Evolutionary conservation across 108 stramenopile species (phyloP).

Genomic region (Thalassiosira profunda): DNA sequence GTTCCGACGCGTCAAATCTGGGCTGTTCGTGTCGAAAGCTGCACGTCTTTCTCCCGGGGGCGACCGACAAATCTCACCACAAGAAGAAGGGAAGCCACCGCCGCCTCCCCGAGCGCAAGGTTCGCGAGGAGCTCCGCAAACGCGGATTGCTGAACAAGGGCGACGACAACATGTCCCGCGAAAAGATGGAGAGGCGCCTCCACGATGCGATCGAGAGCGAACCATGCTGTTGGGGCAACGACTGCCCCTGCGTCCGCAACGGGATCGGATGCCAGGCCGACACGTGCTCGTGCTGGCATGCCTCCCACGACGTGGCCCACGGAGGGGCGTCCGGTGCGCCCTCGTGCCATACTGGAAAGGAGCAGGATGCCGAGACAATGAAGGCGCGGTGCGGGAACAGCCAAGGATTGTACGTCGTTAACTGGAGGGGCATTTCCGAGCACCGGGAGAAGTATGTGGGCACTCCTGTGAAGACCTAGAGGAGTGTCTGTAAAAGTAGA

Average conservation of each 20-base stretch:
- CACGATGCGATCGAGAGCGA: slow-evolving; percentile 72
- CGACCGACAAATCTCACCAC: slow-evolving; percentile 51
- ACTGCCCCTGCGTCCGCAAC: slow-evolving; percentile 76
- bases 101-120: slow-evolving; percentile 65
- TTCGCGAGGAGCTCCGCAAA: slow-evolving; percentile 81
- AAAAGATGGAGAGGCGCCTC: slow-evolving; percentile 67
- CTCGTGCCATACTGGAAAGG: slow-evolving; percentile 9
- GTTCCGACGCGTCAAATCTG: slow-evolving; percentile 55
- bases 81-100: slow-evolving; percentile 75
- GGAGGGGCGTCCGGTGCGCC: slow-evolving; percentile 4
- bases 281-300: slow-evolving; percentile 85
- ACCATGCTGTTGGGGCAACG: slow-evolving; percentile 70
- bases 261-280: slow-evolving; percentile 90
- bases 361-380: slow-evolving; percentile 51
- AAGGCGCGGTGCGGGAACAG: slow-evolving; percentile 73
- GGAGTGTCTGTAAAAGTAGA: too few relatives aligned
- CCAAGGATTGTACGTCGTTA: slow-evolving; percentile 74
- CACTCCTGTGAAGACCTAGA: too few relatives aligned
- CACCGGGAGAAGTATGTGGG: slow-evolving; percentile 49
- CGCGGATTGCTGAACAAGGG: slow-evolving; percentile 57
- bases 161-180: slow-evolving; percentile 41
- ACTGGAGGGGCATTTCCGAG: slow-evolving; percentile 54
- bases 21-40: slow-evolving; percentile 88
- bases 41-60: slow-evolving; percentile 61
- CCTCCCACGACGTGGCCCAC: slow-evolving; percentile 61